Conservation (phyloP, 805 yeast species). For the Cyberlindnera lachancei region DNA sequence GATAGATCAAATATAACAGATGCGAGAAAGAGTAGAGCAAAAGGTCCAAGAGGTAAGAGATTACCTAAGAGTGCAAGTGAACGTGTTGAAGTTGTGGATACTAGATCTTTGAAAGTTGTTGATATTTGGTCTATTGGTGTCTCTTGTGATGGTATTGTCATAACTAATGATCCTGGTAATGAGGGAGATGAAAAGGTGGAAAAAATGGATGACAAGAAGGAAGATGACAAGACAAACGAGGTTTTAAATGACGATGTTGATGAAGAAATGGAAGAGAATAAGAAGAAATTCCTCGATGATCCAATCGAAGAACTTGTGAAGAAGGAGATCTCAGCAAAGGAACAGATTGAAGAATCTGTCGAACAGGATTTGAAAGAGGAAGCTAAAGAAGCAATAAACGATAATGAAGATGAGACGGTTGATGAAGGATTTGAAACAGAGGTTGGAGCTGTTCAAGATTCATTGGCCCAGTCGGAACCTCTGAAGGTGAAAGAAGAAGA, state of each 20-base stretch:
- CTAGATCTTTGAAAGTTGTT: slow-evolving; percentile 15
- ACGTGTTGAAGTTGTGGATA: slow-evolving; percentile 17
- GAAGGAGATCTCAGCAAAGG: too few species aligned
- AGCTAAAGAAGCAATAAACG: too few species aligned
- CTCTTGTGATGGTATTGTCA: slow-evolving; percentile 2
- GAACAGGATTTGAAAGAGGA: too few species aligned
- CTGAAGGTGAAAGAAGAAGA: too few species aligned
- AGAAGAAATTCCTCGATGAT: neutral
- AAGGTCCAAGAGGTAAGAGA: slow-evolving; percentile 69
- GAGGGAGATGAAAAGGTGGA: neutral
- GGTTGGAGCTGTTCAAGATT: too few species aligned
- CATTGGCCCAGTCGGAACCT: too few species aligned
- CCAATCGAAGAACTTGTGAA: too few species aligned
- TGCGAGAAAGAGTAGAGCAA: slow-evolving; percentile 45
- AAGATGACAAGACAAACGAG: slow-evolving; percentile 2
- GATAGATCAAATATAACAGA: slow-evolving; percentile 25
- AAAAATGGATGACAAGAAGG: neutral
- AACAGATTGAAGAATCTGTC: too few species aligned
- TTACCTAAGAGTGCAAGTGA: slow-evolving; percentile 49
- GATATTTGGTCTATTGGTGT: slow-evolving; percentile 17
- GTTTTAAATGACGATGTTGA: neutral
- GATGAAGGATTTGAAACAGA: too few species aligned
- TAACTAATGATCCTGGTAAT: slow-evolving; percentile 1
- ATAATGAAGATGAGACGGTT: too few species aligned
- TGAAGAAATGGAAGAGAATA: neutral